Percentiles rank a stretch among this genome's conserved stretches.
These are phyloP conservation scores for Murraya paniculata DNA, from an alignment of 345 rosid species.

Conservation along the genomic window DNA sequence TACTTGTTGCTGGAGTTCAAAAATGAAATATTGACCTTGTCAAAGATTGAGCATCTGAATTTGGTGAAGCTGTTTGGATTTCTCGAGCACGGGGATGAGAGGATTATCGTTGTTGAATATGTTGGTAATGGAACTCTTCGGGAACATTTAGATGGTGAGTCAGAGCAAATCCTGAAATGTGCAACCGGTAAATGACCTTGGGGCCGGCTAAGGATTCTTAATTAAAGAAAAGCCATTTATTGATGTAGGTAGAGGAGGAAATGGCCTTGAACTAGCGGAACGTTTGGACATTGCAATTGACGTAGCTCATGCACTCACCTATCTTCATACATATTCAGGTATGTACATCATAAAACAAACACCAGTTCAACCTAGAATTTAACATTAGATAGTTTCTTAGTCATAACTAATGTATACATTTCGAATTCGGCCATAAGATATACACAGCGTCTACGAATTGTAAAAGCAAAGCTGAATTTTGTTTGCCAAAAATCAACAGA, in stretches of 20 bases:
- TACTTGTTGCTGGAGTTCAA: conserved; percentile 58
- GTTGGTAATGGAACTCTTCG: conserved; percentile 74
- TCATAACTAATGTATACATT: background rate
- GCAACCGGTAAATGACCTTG: background rate
- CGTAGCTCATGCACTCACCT: conserved; percentile 91
- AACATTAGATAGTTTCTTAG: background rate
- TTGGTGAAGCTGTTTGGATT: conserved; percentile 78
- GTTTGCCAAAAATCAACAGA: conserved; percentile 43
- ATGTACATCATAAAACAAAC: background rate
- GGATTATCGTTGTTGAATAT: conserved; percentile 71
- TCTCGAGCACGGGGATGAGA: conserved; percentile 67
- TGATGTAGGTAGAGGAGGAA: conserved; percentile 55
- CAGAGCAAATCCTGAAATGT: background rate
- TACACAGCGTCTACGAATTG: background rate
- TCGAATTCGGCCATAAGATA: background rate
- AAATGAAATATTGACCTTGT: conserved; percentile 77
- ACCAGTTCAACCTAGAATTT: background rate
- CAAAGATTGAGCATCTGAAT: conserved; percentile 88
- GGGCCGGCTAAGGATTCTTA: background rate
- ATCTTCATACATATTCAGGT: conserved; percentile 89
- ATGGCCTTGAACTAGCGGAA: conserved; percentile 65
- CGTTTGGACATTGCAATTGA: conserved; percentile 90
- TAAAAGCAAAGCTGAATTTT: conserved; percentile 15
- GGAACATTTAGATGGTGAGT: conserved; percentile 90
- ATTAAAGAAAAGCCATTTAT: conserved; percentile 1